Base-by-base conservation (phyloP, 1,139 yeast species). In the Protomyces inundatus region DNA sequence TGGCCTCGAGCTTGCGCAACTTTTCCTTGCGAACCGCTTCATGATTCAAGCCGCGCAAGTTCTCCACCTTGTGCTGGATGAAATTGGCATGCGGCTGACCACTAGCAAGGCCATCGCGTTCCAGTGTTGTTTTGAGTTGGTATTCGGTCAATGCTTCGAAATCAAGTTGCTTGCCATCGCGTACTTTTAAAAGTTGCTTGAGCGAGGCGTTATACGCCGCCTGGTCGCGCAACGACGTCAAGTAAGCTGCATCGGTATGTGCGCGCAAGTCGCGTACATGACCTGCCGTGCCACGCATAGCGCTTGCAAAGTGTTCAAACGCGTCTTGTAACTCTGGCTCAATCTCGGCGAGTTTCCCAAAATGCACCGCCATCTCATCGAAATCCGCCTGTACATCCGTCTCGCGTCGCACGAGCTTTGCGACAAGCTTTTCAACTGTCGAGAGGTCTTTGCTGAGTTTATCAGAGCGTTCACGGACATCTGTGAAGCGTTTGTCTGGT, bases 141-240 rank as follows among this genome's bases (percentile, higher is more conserved):
- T 91, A 91, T 65, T 88, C 96, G 54, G 84, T 83, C 60, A 93
- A 79, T 56, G 88, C 96, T 72, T 93, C 97, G 70, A 87, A 84
- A 74, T 93, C 98, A 50, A 91, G 82, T 70, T 88, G 91, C 74
- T 91, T 91, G 72, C 90, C 93, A 72, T 93, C 98, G 68, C 93
- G 90, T 64, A 88, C 80, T 72, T 88, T 91, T 66, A 93, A 82
- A 68, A 91, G 77, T 66, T 82, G 83, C 69, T 90, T 88, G 70
- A 93, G 80, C 39, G 93, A 84, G 51, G 82, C 80, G 61, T 91
- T 86, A 71, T 90, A 93, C 75, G 88, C 91, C 68, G 93, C 90
- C 76, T 95, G 81, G 74, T 93, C 98, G 69, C 88, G 86, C 69
- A 93, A 77, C 4, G 95, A 84, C 1, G 90, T 89, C 64, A 90